Evolutionary conservation across 2,329 filamentous ascomycete genomes (phyloP).

Genomic region (Anisogramma anomala): DNA sequence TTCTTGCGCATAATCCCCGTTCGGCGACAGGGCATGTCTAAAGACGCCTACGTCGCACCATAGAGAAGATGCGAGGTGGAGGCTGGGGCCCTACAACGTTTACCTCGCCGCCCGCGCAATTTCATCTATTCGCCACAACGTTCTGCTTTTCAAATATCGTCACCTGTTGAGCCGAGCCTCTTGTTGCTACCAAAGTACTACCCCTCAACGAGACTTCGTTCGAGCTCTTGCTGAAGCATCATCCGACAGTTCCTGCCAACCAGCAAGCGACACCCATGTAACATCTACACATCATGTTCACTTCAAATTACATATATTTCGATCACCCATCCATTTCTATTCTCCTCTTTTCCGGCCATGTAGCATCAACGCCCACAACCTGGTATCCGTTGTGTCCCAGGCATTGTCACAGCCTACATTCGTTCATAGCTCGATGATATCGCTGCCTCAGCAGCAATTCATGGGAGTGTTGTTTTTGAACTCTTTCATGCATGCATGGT

Average conservation of each 20-base stretch:
- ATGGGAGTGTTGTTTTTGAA: conserved; percentile 5
- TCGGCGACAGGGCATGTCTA: conserved; percentile 2
- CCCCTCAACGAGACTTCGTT: not conserved
- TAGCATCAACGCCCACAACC: not conserved
- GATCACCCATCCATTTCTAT: not conserved
- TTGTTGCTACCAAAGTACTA: no score
- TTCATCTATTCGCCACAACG: not conserved
- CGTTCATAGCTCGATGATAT: conserved; percentile 13
- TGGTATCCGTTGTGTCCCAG: conserved; percentile 8
- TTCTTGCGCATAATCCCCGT: not conserved
- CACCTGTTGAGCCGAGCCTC: no score
- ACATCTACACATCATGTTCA: no score
- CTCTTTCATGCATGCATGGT: not conserved
- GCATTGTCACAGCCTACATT: conserved; percentile 10
- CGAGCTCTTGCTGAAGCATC: not conserved
- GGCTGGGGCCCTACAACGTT: not conserved
- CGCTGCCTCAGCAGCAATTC: conserved; percentile 6
- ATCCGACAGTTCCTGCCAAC: not conserved
- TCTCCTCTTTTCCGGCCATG: not conserved
- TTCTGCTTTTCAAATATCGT: no score
- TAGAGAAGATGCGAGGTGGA: conserved; percentile 3
- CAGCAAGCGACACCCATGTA: no score
- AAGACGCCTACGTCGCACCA: conserved; percentile 1
- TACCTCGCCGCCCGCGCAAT: not conserved
- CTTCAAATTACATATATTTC: conserved; percentile 13